Conservation (phyloP, 495 filamentous ascomycete species). For the Pyronema omphalodes region DNA sequence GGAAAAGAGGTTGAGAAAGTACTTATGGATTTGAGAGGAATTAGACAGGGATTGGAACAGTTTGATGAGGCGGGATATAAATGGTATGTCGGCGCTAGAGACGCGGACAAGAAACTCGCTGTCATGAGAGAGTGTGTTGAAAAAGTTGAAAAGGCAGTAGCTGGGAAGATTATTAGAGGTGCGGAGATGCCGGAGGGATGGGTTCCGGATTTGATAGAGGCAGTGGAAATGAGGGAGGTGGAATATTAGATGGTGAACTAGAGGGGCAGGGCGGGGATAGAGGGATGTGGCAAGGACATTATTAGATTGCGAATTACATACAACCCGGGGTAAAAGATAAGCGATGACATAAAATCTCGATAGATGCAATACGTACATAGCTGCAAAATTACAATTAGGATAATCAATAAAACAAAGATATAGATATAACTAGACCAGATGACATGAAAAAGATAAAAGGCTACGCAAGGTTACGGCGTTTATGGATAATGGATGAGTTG, state of each 20-base stretch:
- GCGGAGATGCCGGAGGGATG: slow-evolving; percentile 81
- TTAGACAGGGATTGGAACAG: slow-evolving; percentile 35
- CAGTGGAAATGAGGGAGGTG: background rate
- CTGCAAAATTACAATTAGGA: background rate
- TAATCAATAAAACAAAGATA: background rate
- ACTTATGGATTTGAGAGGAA: slow-evolving; percentile 20
- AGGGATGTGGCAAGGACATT: background rate
- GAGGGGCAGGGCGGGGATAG: too few relatives aligned
- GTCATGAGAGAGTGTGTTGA: slow-evolving; percentile 77
- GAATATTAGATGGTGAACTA: background rate
- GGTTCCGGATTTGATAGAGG: slow-evolving; percentile 45
- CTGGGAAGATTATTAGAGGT: slow-evolving; percentile 69
- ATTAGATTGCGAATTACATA: too few relatives aligned
- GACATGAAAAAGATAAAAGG: too few relatives aligned
- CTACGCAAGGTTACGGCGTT: background rate
- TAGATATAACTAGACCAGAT: background rate
- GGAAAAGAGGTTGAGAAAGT: slow-evolving; percentile 13
- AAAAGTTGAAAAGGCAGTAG: slow-evolving; percentile 83
- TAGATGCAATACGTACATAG: background rate
- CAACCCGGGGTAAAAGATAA: too few relatives aligned
- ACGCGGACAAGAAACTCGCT: slow-evolving; percentile 60
- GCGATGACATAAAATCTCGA: background rate
- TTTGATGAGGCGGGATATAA: slow-evolving; percentile 50
- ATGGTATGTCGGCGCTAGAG: slow-evolving; percentile 31
- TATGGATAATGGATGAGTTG: background rate